A percentile compares a stretch with the other conserved stretches of the same genome.
Evolutionary conservation across 495 filamentous ascomycete species (phyloP).

Genomic region (Penicillium canescens): DNA sequence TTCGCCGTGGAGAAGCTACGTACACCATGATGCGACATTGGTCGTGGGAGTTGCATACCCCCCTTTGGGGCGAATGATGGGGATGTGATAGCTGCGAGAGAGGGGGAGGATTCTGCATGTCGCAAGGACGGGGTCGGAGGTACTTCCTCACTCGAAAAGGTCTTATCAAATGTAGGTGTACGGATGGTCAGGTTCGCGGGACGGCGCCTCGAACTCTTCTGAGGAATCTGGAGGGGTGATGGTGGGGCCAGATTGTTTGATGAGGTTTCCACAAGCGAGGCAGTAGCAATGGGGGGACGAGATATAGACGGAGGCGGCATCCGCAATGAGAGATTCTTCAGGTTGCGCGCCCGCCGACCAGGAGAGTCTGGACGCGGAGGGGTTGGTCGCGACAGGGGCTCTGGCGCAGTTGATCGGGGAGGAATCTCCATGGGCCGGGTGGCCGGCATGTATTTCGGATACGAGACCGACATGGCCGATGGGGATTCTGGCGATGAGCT

Average conservation of each 20-base stretch:
- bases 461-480: constrained; percentile 52
- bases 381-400: constrained; percentile 23
- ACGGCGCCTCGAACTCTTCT: constrained; percentile 68
- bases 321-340: constrained; percentile 90
- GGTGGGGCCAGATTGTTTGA: constrained; percentile 67
- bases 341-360: constrained; percentile 75
- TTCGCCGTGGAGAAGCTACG: constrained; percentile 26
- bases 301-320: constrained; percentile 58
- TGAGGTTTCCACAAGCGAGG: constrained; percentile 42
- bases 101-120: constrained; percentile 70
- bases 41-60: constrained; percentile 63
- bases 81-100: constrained; percentile 57
- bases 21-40: constrained; percentile 37
- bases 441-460: constrained; percentile 38
- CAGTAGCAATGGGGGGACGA: constrained; percentile 52
- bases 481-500: constrained; percentile 91
- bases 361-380: constrained; percentile 58
- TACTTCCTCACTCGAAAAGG: constrained; percentile 40
- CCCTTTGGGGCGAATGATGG: constrained; percentile 59
- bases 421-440: constrained; percentile 29
- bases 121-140: constrained; percentile 59
- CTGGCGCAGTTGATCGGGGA: constrained; percentile 15
- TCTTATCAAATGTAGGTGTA: constrained; percentile 56
- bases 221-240: constrained; percentile 81
- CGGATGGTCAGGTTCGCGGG: constrained; percentile 74